Base-by-base conservation (phyloP, 192 early-diverging fungal genomes). In the Podila horticola region DNA sequence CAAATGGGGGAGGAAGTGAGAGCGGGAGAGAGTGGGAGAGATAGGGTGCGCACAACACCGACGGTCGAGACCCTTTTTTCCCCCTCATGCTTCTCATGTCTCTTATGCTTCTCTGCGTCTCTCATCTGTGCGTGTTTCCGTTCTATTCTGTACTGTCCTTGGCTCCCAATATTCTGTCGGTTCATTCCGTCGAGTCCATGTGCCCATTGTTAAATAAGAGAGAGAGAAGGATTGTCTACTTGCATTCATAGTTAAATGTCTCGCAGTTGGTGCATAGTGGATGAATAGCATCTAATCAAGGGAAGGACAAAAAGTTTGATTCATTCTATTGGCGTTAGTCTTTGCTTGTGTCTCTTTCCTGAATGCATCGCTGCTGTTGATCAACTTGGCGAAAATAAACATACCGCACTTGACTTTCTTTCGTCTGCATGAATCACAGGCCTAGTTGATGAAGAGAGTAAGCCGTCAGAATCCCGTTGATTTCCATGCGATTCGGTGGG, bases 321-420 rank as follows among this genome's bases (percentile, higher is more conserved):
- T 45, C 64, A 6, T 49, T 10, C 24, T 20, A 50, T n/a, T n/a
- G 12, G 24, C 26, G 20, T 51, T 49, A n/a, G 33, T n/a, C 1
- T 22, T 22, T 41, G 13, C 17, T 64, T 9, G 22, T 10, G 41
- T 19, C 33, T 0, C 15, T 65, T 50, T 31, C 64, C 19, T 30
- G 12, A 10, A 7, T 8, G 8, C 34, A 36, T 10, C 28, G 15
- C 45, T 17, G 36, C 28, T 64, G 8, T 26, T 64, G 30, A 31
- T 55, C 50, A 29, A 55, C 5, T 15, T 7, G 49, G 38, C 34
- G 30, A 20, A 4, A 30, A 52, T n/a, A n/a, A n/a, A n/a, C 69
- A 58, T 71, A 79, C 75, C 75, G 65, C 75, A 79, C 75, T 79
- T 79, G 75, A 79, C 75, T 71, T 79, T 79, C 58, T 79, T 79